These are phyloP conservation scores for Erysimum pusillum DNA, from an alignment of 441 rosid genomes.

Conservation along the genomic window DNA sequence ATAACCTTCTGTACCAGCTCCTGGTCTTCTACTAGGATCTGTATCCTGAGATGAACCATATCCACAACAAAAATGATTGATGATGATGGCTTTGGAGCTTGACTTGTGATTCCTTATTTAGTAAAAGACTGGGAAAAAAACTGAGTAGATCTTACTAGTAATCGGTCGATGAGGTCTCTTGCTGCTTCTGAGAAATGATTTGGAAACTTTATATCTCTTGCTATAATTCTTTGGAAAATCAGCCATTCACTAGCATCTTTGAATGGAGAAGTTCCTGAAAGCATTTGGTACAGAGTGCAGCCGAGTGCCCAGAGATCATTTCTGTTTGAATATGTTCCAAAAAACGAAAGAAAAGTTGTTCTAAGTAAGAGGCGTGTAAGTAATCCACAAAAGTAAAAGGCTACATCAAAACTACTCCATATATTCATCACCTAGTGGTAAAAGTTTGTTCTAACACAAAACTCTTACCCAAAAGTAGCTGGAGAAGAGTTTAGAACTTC, in stretches of 20 bases:
- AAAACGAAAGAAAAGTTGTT: slow-evolving; percentile 49
- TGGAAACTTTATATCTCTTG: slow-evolving; percentile 94
- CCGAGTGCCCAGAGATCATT: slow-evolving; percentile 99
- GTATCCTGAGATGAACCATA: slow-evolving; percentile 65
- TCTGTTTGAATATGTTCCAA: slow-evolving; percentile 69
- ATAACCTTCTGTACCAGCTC: slow-evolving; percentile 93
- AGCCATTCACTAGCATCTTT: slow-evolving; percentile 99
- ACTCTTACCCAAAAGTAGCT: slow-evolving; percentile 90
- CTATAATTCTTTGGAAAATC: slow-evolving; percentile 95
- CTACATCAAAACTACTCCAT: slow-evolving; percentile 13
- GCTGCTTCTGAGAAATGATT: slow-evolving; percentile 92
- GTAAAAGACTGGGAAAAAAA: slow-evolving; percentile 22
- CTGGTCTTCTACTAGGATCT: slow-evolving; percentile 93
- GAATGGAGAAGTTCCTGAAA: slow-evolving; percentile 99
- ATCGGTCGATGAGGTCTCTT: slow-evolving; percentile 84
- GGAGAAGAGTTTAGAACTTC: slow-evolving; percentile 99
- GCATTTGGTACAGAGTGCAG: slow-evolving; percentile 99
- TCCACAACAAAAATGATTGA: not conserved
- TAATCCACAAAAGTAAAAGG: slow-evolving; percentile 27
- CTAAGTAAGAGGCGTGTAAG: slow-evolving; percentile 40
- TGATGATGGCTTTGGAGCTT: slow-evolving; percentile 7
- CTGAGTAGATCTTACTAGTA: slow-evolving; percentile 69
- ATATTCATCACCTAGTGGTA: slow-evolving; percentile 10
- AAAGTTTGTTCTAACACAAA: not conserved
- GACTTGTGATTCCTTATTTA: not conserved